Base-by-base conservation (phyloP, 257 asterid genomes). In the Scutellaria galericulata region DNA sequence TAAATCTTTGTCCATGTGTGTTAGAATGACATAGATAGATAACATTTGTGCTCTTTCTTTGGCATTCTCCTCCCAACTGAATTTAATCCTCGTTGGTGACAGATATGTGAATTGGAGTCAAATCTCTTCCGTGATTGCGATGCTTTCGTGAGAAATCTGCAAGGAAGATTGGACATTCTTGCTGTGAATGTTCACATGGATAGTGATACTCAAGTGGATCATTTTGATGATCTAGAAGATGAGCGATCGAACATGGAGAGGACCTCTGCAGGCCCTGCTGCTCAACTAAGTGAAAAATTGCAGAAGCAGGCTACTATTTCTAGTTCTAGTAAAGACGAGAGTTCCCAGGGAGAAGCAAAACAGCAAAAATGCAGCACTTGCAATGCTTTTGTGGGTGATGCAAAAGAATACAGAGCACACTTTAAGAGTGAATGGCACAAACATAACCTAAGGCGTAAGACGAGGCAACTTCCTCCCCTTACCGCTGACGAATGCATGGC, bases 381-480 rank as follows among this genome's bases (percentile, higher is more conserved):
- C 81, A 78, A 87, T 63, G 93, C 97, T 15, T 56, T 70, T 24
- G 86, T 91, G 18, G 97, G 96, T 6, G 96, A 88, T 76, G 77
- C 92, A 13, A 88, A 89, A 75, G 88, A 81, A 66, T 94, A 89
- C 74, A 84, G 99, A 54, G 97, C 89, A 77, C 99, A 91, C 79
- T 94, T 87, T 72, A 94, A 94, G 91, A 87, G 97, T 40, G 99
- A 94, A 3, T 94, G 99, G 98, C 98, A 94, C 80, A 94, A 89
- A 72, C 97, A 93, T 60, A 94, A 91, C 66, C 78, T 91, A 20
- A 85, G 90, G 87, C 81, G 97, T 42, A 94, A 94, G 75, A 89
- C 89, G 13, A 84, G 88, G 81, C 93, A 89, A 66, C 97, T 94
- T 18, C 84, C 92, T 69, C 97, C 99, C 40, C 93, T 94, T 54